A percentile compares a stretch with the other conserved stretches of the same genome.
These are phyloP conservation scores for Citrus glauca DNA, from an alignment of 345 rosid species.

Conservation along the genomic window DNA sequence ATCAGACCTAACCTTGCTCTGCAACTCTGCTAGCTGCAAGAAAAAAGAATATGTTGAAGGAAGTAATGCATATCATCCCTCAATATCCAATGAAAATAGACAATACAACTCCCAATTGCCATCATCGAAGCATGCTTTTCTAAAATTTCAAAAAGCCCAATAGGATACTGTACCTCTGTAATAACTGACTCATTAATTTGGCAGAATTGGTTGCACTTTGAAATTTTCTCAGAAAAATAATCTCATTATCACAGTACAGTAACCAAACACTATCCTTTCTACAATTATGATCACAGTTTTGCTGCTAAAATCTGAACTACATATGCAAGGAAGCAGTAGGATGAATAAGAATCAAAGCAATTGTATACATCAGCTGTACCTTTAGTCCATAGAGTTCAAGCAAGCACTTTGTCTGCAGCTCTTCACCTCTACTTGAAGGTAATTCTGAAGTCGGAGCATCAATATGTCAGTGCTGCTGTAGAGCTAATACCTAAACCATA, in stretches of 20 bases:
- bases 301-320: not conserved
- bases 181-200: constrained; percentile 1
- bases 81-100: constrained; percentile 15
- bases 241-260: not conserved
- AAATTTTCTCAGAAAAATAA: not conserved
- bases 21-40: constrained; percentile 81
- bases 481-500: not conserved
- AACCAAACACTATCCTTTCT: not conserved
- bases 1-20: constrained; percentile 66
- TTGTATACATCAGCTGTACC: constrained; percentile 37
- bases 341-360: not conserved
- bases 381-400: constrained; percentile 91
- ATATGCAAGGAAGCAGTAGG: not conserved
- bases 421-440: constrained; percentile 91
- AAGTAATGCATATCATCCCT: constrained; percentile 26
- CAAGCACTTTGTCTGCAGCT: constrained; percentile 85
- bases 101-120: not conserved
- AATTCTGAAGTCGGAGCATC: constrained; percentile 52
- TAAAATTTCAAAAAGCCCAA: not conserved
- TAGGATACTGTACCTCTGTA: not conserved
- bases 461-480: constrained; percentile 11
- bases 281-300: not conserved
- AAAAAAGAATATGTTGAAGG: constrained; percentile 32
- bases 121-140: constrained; percentile 1
- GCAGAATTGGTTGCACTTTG: not conserved